phyloP scores from a whole-genome alignment of 768 basidiomycete species.

The Russula foetens region DNA sequence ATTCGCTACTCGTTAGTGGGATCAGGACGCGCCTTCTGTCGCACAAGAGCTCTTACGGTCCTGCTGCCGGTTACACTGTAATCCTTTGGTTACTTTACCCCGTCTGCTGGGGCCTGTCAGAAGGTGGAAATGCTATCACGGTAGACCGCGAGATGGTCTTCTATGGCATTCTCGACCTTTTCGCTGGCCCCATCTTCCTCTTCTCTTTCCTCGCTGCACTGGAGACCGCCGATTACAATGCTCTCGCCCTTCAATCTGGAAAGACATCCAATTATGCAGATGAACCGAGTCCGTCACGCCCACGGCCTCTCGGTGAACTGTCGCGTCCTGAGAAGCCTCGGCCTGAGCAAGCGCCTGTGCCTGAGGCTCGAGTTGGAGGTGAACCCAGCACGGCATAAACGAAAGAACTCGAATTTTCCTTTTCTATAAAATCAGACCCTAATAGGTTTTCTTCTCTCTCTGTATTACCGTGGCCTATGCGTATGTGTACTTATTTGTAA shows the following conservation, averaged over 20 bases:
- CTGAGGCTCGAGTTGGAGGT: too few species aligned
- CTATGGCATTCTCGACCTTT: slow-evolving; percentile 42
- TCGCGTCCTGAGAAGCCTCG: not conserved
- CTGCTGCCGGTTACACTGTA: slow-evolving; percentile 23
- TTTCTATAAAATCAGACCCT: too few species aligned
- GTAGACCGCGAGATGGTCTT: slow-evolving; percentile 47
- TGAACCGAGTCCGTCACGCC: not conserved
- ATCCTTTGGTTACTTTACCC: slow-evolving; percentile 51
- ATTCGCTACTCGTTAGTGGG: not conserved
- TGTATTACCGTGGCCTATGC: too few species aligned
- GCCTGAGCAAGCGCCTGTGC: too few species aligned
- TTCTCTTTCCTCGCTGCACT: slow-evolving; percentile 21
- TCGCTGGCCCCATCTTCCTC: slow-evolving; percentile 35
- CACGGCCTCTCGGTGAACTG: too few species aligned
- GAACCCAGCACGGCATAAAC: too few species aligned
- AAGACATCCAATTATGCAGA: slow-evolving; percentile 18
- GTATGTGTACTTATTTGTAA: too few species aligned
- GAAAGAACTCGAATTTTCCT: too few species aligned
- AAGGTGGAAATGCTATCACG: slow-evolving; percentile 43
- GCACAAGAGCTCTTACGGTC: not conserved
- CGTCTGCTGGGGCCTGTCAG: slow-evolving; percentile 48
- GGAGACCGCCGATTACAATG: slow-evolving; percentile 25
- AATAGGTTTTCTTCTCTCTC: too few species aligned
- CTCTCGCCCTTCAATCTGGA: slow-evolving; percentile 25
- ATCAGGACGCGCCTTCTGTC: not conserved